phyloP scores from a whole-genome alignment of 1,284 basidiomycete genomes.

The Boletus sp. region DNA sequence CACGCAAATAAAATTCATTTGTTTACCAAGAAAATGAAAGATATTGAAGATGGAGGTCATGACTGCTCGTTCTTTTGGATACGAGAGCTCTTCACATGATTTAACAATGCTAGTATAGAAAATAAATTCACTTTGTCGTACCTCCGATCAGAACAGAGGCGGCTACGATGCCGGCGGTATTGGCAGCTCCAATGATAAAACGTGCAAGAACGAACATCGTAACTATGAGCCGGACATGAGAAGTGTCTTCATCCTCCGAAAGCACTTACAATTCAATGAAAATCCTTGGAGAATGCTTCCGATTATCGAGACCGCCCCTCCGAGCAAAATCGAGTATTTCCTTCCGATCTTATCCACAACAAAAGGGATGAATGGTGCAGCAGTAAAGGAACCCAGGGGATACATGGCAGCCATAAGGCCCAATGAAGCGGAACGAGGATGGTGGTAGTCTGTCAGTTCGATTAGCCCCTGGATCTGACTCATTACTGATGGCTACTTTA shows the following conservation, averaged over 20 bases:
- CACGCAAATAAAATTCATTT: neutral
- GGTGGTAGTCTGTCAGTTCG: conserved; percentile 16
- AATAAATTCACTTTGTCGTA: neutral
- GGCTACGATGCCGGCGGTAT: conserved; percentile 10
- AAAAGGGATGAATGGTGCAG: conserved; percentile 19
- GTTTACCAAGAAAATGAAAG: conserved; percentile 14
- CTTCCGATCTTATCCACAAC: conserved; percentile 25
- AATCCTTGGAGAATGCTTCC: conserved; percentile 24
- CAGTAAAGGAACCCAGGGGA: conserved; percentile 20
- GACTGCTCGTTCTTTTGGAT: conserved; percentile 28
- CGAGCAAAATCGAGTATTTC: conserved; percentile 24
- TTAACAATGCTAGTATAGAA: neutral
- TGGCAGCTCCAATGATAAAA: conserved; percentile 13
- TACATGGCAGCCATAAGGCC: conserved; percentile 25
- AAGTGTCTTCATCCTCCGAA: neutral
- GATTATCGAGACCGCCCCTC: conserved; percentile 15
- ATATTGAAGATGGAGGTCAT: conserved; percentile 18
- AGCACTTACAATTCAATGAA: conserved; percentile 17
- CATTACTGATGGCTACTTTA: conserved; percentile 2
- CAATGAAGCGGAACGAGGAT: conserved; percentile 26
- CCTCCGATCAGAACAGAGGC: conserved; percentile 26
- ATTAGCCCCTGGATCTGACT: conserved; percentile 4
- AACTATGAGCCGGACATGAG: conserved; percentile 12
- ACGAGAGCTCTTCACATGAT: conserved; percentile 22
- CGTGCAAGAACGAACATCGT: conserved; percentile 15